Conservation (phyloP, 768 basidiomycete genomes). For the Mycena haematopus region DNA sequence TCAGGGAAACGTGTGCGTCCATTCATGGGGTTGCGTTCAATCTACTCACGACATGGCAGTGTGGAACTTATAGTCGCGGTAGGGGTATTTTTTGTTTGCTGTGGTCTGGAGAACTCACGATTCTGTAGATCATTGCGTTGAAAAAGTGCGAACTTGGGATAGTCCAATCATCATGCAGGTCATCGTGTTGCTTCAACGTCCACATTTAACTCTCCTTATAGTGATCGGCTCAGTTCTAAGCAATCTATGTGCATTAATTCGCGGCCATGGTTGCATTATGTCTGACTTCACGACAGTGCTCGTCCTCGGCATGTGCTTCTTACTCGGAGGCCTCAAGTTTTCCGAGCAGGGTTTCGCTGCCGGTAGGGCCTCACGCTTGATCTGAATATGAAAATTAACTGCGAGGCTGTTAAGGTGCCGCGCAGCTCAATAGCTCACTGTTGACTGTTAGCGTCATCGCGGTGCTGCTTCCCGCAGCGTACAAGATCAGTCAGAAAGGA, state of each 20-base stretch:
- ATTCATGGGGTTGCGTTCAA: neutral
- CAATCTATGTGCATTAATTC: conserved; percentile 53
- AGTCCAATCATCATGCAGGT: conserved; percentile 65
- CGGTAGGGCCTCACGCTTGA: conserved; percentile 42
- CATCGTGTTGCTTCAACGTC: conserved; percentile 18
- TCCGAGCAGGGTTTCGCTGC: conserved; percentile 61
- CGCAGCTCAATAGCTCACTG: conserved; percentile 60
- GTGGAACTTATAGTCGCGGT: conserved; percentile 63
- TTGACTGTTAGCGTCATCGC: conserved; percentile 60
- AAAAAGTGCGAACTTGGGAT: conserved; percentile 51
- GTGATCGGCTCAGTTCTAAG: conserved; percentile 70
- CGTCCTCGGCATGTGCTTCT: conserved; percentile 73
- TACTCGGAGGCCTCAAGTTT: conserved; percentile 61
- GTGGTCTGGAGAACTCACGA: neutral
- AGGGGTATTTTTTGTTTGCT: conserved; percentile 29
- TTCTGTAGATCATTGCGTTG: conserved; percentile 28
- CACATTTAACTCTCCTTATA: conserved; percentile 28
- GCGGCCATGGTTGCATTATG: neutral
- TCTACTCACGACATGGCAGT: conserved; percentile 1
- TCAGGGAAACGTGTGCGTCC: conserved; percentile 33
- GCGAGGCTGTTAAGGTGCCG: conserved; percentile 32
- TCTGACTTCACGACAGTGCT: conserved; percentile 46
- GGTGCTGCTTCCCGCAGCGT: conserved; percentile 61
- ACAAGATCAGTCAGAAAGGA: conserved; percentile 45
- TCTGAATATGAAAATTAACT: neutral